phyloP scores from a whole-genome alignment of 1,139 yeast species.

The Kazachstania sp. region DNA sequence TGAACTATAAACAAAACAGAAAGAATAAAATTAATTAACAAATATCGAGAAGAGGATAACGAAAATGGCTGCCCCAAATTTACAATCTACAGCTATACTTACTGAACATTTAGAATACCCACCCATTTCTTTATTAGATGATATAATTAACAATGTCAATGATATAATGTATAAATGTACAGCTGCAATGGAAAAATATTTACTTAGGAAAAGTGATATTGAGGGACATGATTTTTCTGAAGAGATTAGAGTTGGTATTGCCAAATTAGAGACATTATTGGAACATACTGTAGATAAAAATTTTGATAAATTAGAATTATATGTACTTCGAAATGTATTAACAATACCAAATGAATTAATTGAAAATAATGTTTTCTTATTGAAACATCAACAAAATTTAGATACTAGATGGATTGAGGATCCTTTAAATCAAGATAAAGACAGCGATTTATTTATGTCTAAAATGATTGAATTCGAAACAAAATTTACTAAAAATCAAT shows the following conservation, averaged over 20 bases:
- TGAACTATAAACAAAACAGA: background rate
- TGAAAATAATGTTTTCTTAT: slow-evolving; percentile 55
- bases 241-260: slow-evolving; percentile 71
- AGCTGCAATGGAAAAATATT: slow-evolving; percentile 64
- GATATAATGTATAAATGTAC: slow-evolving; percentile 79
- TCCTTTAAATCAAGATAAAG: slow-evolving; percentile 14
- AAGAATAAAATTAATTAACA: background rate
- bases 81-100: slow-evolving; percentile 47
- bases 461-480: slow-evolving; percentile 16
- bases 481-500: slow-evolving; percentile 14
- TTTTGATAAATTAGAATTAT: slow-evolving; percentile 81
- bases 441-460: slow-evolving; percentile 9
- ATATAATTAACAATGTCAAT: slow-evolving; percentile 81
- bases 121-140: slow-evolving; percentile 80
- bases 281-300: slow-evolving; percentile 75
- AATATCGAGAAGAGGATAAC: background rate
- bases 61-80: slow-evolving; percentile 36
- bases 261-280: slow-evolving; percentile 66
- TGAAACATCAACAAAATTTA: slow-evolving; percentile 61
- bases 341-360: slow-evolving; percentile 63
- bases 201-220: slow-evolving; percentile 32
- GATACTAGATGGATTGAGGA: background rate
- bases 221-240: slow-evolving; percentile 25
- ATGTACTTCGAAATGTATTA: slow-evolving; percentile 68
- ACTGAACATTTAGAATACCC: slow-evolving; percentile 86